Percentiles rank a stretch among this genome's conserved stretches.
These are phyloP conservation scores for Chaetomium sp. DNA, from an alignment of 2,329 filamentous ascomycete species.

Conservation along the genomic window DNA sequence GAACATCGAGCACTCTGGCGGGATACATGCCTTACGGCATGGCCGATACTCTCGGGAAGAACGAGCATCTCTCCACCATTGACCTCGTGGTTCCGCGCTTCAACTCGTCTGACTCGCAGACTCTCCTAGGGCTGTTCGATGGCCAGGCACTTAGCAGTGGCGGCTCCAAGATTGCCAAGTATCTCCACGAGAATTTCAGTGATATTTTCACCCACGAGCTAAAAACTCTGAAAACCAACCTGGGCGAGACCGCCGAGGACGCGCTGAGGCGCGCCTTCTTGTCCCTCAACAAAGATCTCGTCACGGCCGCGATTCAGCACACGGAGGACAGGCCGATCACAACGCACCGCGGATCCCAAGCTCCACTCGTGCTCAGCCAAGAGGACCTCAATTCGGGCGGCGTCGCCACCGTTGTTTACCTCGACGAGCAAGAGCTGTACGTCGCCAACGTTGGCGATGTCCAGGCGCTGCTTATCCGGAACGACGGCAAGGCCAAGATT, in stretches of 20 bases:
- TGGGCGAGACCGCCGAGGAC: slow-evolving; percentile 75
- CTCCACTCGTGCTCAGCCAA: slow-evolving; percentile 75
- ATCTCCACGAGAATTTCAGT: slow-evolving; percentile 92
- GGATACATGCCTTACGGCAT: slow-evolving; percentile 93
- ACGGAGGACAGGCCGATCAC: slow-evolving; percentile 71
- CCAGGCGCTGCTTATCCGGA: slow-evolving; percentile 92
- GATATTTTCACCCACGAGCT: slow-evolving; percentile 81
- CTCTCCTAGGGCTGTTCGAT: slow-evolving; percentile 92
- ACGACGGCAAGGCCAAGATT: slow-evolving; percentile 79
- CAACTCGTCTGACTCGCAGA: slow-evolving; percentile 86
- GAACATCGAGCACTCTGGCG: slow-evolving; percentile 93
- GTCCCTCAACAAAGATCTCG: slow-evolving; percentile 89
- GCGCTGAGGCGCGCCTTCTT: slow-evolving; percentile 86
- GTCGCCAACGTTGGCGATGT: slow-evolving; percentile 95
- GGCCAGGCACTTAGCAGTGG: slow-evolving; percentile 85
- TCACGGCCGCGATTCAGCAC: slow-evolving; percentile 78
- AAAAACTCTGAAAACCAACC: slow-evolving; percentile 67
- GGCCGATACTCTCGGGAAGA: slow-evolving; percentile 90
- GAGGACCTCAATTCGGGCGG: slow-evolving; percentile 90
- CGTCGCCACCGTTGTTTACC: slow-evolving; percentile 87
- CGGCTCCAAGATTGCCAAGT: slow-evolving; percentile 95
- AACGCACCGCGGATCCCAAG: slow-evolving; percentile 67
- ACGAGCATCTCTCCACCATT: slow-evolving; percentile 92
- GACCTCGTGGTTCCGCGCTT: slow-evolving; percentile 94
- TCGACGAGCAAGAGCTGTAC: slow-evolving; percentile 87